phyloP scores from a whole-genome alignment of 345 rosid genomes.

The Hypericum androsaemum region DNA sequence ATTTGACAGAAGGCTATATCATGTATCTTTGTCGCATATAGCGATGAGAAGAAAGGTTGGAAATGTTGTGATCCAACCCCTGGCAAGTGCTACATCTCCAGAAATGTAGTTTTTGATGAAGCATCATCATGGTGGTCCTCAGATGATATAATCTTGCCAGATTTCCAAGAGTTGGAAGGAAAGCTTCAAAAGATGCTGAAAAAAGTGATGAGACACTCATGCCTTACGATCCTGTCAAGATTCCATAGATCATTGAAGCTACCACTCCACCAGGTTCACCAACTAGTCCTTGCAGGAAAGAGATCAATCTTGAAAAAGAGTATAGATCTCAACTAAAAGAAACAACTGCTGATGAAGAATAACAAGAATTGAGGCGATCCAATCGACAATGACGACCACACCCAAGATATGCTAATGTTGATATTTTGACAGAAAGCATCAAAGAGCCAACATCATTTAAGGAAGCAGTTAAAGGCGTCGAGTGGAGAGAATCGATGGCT shows the following conservation, averaged over 20 bases:
- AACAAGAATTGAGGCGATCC: neutral
- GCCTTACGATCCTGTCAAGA: too few relatives aligned
- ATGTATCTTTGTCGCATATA: constrained; percentile 2
- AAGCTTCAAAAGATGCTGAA: neutral
- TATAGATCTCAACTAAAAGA: neutral
- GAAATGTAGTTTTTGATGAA: neutral
- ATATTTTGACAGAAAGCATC: neutral
- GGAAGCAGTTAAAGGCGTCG: neutral
- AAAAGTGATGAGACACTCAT: neutral
- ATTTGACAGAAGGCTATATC: neutral
- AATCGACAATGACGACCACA: neutral
- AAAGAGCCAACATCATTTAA: neutral
- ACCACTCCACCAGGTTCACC: too few relatives aligned
- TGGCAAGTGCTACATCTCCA: neutral
- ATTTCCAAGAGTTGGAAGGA: neutral
- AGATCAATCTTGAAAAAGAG: neutral
- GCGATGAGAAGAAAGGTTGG: neutral
- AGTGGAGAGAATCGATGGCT: neutral
- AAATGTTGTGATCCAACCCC: constrained; percentile 4
- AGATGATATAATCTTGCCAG: neutral
- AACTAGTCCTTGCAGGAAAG: neutral
- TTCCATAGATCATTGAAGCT: too few relatives aligned
- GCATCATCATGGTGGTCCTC: neutral
- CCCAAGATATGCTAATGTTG: neutral
- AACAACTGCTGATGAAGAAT: neutral